A percentile compares a stretch with the other conserved stretches of the same genome.
These are phyloP conservation scores for Aspergillus incahuasiensis DNA, from an alignment of 495 filamentous ascomycete genomes.

Conservation along the genomic window DNA sequence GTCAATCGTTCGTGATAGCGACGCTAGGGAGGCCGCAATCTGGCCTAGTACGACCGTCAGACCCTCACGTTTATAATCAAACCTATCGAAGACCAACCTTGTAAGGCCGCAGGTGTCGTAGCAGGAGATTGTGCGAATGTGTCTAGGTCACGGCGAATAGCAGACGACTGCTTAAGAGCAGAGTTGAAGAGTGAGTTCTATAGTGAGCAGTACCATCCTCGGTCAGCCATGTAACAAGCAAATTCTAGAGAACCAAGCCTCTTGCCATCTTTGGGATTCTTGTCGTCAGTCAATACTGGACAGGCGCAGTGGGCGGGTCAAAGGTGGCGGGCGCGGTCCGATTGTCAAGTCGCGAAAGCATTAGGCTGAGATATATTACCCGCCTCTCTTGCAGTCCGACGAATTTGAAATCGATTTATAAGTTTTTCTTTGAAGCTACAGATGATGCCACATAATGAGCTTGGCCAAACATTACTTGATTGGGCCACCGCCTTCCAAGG, in stretches of 20 bases:
- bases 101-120: slow-evolving; percentile 59
- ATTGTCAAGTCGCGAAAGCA: background rate
- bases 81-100: slow-evolving; percentile 45
- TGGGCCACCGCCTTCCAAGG: background rate
- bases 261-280: slow-evolving; percentile 16
- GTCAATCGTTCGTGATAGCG: slow-evolving; percentile 86
- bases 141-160: slow-evolving; percentile 80
- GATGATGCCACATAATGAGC: background rate
- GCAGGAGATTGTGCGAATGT: slow-evolving; percentile 59
- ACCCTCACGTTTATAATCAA: no score
- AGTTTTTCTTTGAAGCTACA: background rate
- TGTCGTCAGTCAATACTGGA: background rate
- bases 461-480: background rate
- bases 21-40: slow-evolving; percentile 80
- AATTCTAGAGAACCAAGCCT: background rate
- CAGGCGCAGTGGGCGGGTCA: background rate
- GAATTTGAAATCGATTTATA: background rate
- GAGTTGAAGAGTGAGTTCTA: slow-evolving; percentile 95
- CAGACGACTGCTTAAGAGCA: slow-evolving; percentile 85
- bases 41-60: slow-evolving; percentile 49
- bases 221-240: background rate
- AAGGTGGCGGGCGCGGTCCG: background rate
- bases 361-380: background rate
- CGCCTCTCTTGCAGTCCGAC: background rate
- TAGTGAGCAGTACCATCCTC: background rate